A percentile compares a stretch with the other conserved stretches of the same genome.
Conservation (phyloP, 345 rosid species). For the Eucalyptus marginata region DNA sequence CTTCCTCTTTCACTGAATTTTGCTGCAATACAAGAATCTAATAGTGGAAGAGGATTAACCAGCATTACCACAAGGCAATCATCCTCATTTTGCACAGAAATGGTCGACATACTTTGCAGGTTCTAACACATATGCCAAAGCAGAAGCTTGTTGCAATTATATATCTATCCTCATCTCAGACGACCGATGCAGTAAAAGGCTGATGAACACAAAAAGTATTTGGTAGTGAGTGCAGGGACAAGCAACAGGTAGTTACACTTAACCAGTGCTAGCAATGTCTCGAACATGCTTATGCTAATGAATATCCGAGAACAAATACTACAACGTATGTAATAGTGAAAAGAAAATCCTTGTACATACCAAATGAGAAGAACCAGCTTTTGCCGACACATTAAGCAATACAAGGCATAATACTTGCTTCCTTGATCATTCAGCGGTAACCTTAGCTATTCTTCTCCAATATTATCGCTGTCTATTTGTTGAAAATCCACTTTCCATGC, state of each 20-base stretch:
- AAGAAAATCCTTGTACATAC: neutral
- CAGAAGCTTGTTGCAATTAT: neutral
- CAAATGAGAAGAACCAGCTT: neutral
- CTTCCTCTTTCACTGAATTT: neutral
- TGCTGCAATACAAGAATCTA: neutral
- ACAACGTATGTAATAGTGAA: neutral
- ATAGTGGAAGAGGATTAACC: neutral
- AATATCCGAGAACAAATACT: neutral
- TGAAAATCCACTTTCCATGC: slow-evolving; percentile 28
- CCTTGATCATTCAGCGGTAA: neutral
- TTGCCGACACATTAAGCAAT: neutral
- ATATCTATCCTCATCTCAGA: neutral
- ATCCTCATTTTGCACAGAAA: neutral
- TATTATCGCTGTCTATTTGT: neutral
- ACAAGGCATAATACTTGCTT: neutral
- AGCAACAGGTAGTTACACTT: neutral
- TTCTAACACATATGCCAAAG: neutral
- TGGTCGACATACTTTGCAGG: neutral
- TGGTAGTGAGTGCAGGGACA: neutral
- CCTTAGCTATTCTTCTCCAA: neutral
- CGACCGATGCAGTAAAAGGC: neutral
- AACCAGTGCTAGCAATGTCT: neutral
- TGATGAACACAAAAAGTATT: neutral
- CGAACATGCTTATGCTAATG: neutral
- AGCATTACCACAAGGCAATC: neutral